These are phyloP conservation scores for Trametes coccinea DNA, from an alignment of 768 basidiomycete genomes.

Conservation along the genomic window DNA sequence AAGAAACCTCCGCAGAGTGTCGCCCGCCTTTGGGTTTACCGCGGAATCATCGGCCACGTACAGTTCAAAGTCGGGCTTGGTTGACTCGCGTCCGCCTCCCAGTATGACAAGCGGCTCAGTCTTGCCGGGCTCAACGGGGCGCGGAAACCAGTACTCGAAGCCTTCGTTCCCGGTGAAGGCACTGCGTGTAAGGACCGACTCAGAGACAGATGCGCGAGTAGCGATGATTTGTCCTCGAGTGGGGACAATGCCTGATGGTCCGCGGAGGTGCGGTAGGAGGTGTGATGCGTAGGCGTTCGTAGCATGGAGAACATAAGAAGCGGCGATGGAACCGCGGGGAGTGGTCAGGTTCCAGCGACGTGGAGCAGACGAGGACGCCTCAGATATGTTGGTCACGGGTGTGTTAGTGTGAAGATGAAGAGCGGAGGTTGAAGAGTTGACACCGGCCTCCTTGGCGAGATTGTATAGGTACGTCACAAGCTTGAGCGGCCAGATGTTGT, in stretches of 20 bases:
- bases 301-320: constrained; percentile 75
- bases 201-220: constrained; percentile 41
- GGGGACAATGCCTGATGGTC: constrained; percentile 60
- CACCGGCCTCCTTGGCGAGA: constrained; percentile 33
- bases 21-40: constrained; percentile 49
- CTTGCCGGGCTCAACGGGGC: constrained; percentile 41
- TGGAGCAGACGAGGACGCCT: constrained; percentile 8
- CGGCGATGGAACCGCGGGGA: constrained; percentile 60
- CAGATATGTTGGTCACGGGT: constrained; percentile 52
- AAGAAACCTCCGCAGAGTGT: constrained; percentile 57
- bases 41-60: constrained; percentile 59
- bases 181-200: constrained; percentile 40
- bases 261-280: constrained; percentile 68
- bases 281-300: constrained; percentile 84
- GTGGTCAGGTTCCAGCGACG: constrained; percentile 61
- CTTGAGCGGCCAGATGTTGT: constrained; percentile 82
- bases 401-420: constrained; percentile 73
- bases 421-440: constrained; percentile 34
- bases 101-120: constrained; percentile 64
- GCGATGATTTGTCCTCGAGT: constrained; percentile 69
- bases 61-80: constrained; percentile 47
- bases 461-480: constrained; percentile 69
- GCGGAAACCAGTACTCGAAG: constrained; percentile 83
- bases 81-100: constrained; percentile 62
- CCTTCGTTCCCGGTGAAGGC: constrained; percentile 49